phyloP scores from a whole-genome alignment of 2,329 filamentous ascomycete genomes.

The Chaetomium sp. region DNA sequence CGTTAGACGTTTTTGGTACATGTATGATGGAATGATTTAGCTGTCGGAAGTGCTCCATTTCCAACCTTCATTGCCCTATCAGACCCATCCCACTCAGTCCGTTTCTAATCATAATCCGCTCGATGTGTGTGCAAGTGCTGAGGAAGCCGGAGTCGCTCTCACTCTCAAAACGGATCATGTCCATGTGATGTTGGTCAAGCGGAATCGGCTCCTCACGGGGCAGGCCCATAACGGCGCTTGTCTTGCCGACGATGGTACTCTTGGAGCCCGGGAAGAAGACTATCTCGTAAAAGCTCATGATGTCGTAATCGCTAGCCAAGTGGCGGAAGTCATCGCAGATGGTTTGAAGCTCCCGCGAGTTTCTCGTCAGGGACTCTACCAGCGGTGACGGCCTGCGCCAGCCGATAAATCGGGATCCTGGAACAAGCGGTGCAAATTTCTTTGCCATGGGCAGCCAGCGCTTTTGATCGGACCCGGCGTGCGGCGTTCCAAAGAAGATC shows the following conservation, averaged over 20 bases:
- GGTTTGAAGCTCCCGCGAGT: background rate
- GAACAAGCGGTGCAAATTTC: background rate
- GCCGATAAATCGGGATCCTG: background rate
- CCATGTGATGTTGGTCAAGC: background rate
- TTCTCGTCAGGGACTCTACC: background rate
- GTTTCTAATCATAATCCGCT: background rate
- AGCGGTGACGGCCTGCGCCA: background rate
- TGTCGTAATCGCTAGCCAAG: background rate
- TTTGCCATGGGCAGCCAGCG: background rate
- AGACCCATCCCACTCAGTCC: background rate
- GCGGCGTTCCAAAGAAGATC: background rate
- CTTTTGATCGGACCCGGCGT: background rate
- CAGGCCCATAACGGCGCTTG: background rate
- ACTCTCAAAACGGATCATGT: background rate
- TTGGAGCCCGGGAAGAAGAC: background rate
- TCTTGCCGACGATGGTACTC: background rate
- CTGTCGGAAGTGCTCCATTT: background rate
- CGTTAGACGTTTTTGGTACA: background rate
- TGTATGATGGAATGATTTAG: background rate
- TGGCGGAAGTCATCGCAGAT: background rate
- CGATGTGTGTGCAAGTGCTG: background rate
- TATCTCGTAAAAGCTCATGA: background rate
- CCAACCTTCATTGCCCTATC: background rate
- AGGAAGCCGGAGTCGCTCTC: background rate
- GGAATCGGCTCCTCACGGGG: background rate